phyloP scores from a whole-genome alignment of 1,284 basidiomycete species.

The Fomitopsis betulina region DNA sequence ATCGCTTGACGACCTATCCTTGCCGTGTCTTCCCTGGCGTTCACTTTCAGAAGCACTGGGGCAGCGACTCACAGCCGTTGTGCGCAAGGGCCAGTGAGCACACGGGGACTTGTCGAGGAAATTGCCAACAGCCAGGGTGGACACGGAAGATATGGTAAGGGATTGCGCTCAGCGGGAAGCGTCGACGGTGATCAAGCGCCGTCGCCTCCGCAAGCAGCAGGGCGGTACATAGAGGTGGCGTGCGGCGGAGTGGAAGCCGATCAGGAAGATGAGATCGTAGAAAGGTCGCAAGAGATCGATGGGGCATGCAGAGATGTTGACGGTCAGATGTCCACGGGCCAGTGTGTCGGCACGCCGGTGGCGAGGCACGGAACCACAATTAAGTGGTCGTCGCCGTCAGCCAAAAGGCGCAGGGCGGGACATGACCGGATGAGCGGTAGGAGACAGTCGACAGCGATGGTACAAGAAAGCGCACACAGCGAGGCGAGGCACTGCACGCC shows the following conservation, averaged over 20 bases:
- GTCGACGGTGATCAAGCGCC: constrained; percentile 29
- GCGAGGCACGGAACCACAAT: constrained; percentile 69
- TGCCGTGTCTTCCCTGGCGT: constrained; percentile 23
- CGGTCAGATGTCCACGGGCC: constrained; percentile 38
- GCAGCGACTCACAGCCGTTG: constrained; percentile 8
- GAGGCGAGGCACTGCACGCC: constrained; percentile 49
- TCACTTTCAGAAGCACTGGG: constrained; percentile 12
- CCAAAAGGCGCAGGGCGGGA: constrained; percentile 44
- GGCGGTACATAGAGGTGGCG: constrained; percentile 14
- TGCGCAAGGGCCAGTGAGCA: constrained; percentile 16
- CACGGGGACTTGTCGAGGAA: constrained; percentile 13
- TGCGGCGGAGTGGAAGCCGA: constrained; percentile 10
- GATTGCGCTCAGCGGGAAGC: constrained; percentile 8
- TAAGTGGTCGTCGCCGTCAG: constrained; percentile 64
- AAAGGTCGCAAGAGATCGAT: constrained; percentile 9
- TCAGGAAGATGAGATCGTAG: constrained; percentile 3
- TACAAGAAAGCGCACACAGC: constrained; percentile 52
- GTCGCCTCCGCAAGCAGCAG: constrained; percentile 8
- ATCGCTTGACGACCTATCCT: constrained; percentile 14
- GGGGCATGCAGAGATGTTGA: constrained; percentile 12
- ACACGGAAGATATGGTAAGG: constrained; percentile 9
- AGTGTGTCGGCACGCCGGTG: constrained; percentile 58
- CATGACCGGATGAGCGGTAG: constrained; percentile 41
- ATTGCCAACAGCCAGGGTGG: constrained; percentile 15
- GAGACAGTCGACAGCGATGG: constrained; percentile 37